These are phyloP conservation scores for Termitomyces titanicus DNA, from an alignment of 768 basidiomycete genomes.

Conservation along the genomic window DNA sequence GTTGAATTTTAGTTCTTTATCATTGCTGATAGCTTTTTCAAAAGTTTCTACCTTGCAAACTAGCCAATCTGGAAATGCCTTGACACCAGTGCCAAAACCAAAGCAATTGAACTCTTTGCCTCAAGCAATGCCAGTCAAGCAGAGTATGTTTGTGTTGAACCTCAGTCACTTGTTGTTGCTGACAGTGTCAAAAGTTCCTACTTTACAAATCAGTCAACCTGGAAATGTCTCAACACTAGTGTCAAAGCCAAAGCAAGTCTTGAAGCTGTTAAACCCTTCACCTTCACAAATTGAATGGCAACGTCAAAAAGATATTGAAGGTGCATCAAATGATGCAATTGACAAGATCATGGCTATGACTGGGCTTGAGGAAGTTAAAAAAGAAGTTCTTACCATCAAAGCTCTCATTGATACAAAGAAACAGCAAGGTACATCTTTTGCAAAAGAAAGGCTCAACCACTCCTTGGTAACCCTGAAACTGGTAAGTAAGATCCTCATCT, in stretches of 20 bases:
- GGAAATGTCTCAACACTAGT: background rate
- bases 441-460: constrained; percentile 57
- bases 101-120: too few relatives aligned
- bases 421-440: constrained; percentile 51
- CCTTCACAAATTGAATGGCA: constrained; percentile 49
- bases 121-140: too few relatives aligned
- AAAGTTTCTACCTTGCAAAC: too few relatives aligned
- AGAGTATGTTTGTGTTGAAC: background rate
- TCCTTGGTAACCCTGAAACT: constrained; percentile 74
- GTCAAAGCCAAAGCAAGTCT: background rate
- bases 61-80: too few relatives aligned
- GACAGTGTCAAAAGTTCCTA: background rate
- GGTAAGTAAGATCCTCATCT: constrained; percentile 37
- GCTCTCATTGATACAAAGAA: constrained; percentile 50
- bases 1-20: too few relatives aligned
- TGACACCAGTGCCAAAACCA: too few relatives aligned
- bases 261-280: constrained; percentile 19
- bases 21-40: too few relatives aligned
- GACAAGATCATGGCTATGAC: constrained; percentile 69
- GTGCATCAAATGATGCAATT: constrained; percentile 48
- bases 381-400: constrained; percentile 54
- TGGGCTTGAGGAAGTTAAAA: constrained; percentile 65
- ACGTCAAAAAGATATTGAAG: constrained; percentile 51
- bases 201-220: background rate
- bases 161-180: background rate